These are phyloP conservation scores for Zizania palustris DNA, from an alignment of 202 grass and related monocot genomes.

Conservation along the genomic window DNA sequence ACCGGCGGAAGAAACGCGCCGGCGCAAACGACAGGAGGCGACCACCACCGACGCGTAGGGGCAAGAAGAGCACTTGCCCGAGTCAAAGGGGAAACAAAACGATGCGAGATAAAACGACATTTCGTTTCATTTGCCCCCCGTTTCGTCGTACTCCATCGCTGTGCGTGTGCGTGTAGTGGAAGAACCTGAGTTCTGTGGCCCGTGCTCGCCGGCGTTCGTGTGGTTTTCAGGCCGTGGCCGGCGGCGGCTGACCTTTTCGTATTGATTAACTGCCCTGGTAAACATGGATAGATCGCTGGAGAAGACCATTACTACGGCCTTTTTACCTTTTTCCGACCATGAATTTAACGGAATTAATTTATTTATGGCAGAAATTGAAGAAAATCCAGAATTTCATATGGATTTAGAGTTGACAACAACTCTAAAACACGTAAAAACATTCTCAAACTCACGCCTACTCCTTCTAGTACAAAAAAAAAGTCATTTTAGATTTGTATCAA, in stretches of 20 bases:
- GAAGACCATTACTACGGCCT: background rate
- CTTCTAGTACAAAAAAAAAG: too few species aligned
- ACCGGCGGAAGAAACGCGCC: background rate
- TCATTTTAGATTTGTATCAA: too few species aligned
- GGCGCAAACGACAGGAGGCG: background rate
- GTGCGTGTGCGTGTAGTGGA: background rate
- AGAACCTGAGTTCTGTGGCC: background rate
- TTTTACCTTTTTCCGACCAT: too few species aligned
- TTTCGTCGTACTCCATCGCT: background rate
- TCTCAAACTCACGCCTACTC: too few species aligned
- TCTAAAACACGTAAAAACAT: too few species aligned
- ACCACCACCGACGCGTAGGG: background rate
- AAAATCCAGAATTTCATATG: too few species aligned
- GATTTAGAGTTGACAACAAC: too few species aligned
- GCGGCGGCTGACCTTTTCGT: slow-evolving; percentile 25
- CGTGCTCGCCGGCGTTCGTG: slow-evolving; percentile 25
- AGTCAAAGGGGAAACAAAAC: slow-evolving; percentile 35
- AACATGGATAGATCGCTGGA: background rate
- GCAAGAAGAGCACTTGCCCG: slow-evolving; percentile 15
- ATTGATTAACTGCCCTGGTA: slow-evolving; percentile 36
- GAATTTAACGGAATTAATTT: too few species aligned
- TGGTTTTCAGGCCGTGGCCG: slow-evolving; percentile 24
- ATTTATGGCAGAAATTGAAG: too few species aligned
- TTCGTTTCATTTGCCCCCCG: background rate
- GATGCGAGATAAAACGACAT: background rate